These are phyloP conservation scores for Beauveria caledonica DNA, from an alignment of 2,329 filamentous ascomycete genomes.

Conservation along the genomic window DNA sequence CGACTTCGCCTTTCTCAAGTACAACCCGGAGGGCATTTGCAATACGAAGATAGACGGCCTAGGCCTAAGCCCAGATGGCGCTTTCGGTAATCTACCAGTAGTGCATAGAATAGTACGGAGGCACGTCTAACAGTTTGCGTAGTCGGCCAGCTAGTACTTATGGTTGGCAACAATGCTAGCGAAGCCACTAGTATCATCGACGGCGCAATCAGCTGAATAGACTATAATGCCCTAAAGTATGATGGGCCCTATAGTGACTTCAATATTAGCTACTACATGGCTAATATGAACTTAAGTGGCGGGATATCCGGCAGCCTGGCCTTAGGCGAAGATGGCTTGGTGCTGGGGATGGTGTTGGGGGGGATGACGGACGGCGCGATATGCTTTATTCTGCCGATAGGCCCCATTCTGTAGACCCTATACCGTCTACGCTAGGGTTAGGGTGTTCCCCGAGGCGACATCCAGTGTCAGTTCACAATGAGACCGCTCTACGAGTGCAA, in stretches of 20 bases:
- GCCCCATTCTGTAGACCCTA: conserved; percentile 30
- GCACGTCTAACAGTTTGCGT: conserved; percentile 5
- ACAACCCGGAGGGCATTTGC: conserved; percentile 90
- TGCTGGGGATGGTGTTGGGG: conserved; percentile 59
- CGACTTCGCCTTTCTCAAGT: conserved; percentile 94
- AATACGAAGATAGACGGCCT: conserved; percentile 52
- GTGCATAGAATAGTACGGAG: neutral
- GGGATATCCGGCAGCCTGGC: conserved; percentile 96
- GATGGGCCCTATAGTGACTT: conserved; percentile 98
- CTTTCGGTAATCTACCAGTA: neutral
- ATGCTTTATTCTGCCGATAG: neutral
- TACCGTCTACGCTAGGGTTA: conserved; percentile 71
- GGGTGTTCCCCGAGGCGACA: conserved; percentile 78
- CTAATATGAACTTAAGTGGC: conserved; percentile 89
- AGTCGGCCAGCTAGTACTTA: conserved; percentile 88
- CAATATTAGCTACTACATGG: conserved; percentile 93
- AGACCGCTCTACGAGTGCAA: conserved; percentile 97
- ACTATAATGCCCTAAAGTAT: conserved; percentile 95
- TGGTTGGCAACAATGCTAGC: conserved; percentile 96
- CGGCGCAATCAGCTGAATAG: conserved; percentile 89
- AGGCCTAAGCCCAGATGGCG: neutral
- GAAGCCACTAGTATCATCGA: conserved; percentile 97
- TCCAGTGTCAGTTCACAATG: conserved; percentile 93
- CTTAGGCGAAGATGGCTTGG: conserved; percentile 89
- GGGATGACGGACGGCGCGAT: neutral